A percentile compares a stretch with the other conserved stretches of the same genome.
These are phyloP conservation scores for Camillea tinctor DNA, from an alignment of 2,329 filamentous ascomycete genomes.

Conservation along the genomic window DNA sequence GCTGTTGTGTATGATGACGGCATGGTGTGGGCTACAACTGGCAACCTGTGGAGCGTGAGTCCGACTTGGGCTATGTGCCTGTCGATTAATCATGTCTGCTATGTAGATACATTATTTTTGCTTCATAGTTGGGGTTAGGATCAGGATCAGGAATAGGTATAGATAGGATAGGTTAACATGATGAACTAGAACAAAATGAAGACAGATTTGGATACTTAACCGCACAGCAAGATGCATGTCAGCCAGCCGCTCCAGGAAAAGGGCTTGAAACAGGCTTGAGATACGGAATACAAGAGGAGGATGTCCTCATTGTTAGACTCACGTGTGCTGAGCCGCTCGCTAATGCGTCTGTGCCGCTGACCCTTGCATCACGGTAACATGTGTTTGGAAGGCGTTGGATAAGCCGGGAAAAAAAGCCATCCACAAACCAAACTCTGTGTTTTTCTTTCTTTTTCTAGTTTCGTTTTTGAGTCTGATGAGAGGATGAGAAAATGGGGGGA, in stretches of 20 bases:
- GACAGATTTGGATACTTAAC: neutral
- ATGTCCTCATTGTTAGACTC: neutral
- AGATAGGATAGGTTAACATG: neutral
- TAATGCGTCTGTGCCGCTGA: constrained; percentile 15
- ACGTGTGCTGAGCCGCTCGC: constrained; percentile 1
- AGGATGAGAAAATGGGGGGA: no score
- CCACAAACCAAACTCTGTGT: no score
- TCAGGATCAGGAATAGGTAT: no score
- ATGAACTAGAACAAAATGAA: neutral
- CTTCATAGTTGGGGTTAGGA: no score
- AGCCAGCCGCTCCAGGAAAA: neutral
- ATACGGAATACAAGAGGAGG: neutral
- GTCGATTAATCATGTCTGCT: neutral
- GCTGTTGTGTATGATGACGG: neutral
- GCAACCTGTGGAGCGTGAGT: neutral
- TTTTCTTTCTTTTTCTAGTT: no score
- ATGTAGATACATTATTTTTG: neutral
- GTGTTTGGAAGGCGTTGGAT: constrained; percentile 6
- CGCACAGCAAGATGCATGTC: neutral
- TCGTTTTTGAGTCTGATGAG: no score
- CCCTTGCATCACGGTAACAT: constrained; percentile 13
- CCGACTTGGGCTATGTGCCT: neutral
- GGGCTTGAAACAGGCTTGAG: neutral
- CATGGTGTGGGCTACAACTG: neutral
- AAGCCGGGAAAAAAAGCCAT: neutral